These are phyloP conservation scores for Carex arenaria DNA, from an alignment of 202 grass and related monocot genomes.

Conservation along the genomic window DNA sequence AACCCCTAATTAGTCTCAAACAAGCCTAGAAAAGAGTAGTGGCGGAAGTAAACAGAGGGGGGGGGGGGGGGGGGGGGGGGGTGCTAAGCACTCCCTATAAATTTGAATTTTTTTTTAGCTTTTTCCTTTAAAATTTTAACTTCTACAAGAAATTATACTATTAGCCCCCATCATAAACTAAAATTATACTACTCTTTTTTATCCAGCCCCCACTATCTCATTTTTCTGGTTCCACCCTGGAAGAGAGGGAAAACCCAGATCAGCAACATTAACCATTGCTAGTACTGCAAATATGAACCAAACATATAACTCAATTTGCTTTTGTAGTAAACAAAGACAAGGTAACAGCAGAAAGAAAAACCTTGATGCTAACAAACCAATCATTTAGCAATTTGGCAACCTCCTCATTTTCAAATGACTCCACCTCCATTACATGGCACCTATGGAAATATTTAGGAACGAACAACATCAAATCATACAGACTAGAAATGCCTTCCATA, in stretches of 20 bases:
- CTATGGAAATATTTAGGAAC: constrained; percentile 31
- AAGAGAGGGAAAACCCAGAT: neutral
- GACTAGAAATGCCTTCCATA: neutral
- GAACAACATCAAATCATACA: neutral
- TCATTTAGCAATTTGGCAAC: constrained; percentile 83
- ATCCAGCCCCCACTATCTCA: no score
- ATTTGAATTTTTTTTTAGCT: no score
- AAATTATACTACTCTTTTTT: no score
- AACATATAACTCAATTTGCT: neutral
- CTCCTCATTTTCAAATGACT: constrained; percentile 89
- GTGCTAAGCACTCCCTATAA: no score
- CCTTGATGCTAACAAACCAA: constrained; percentile 99
- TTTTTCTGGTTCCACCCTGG: no score
- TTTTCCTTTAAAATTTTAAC: no score
- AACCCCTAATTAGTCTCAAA: neutral
- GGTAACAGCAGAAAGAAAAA: constrained; percentile 1
- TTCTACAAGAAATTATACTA: no score
- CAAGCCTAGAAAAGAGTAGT: neutral
- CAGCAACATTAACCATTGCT: neutral
- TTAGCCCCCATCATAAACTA: no score
- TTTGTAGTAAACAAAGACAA: neutral
- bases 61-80: no score
- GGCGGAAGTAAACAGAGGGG: no score
- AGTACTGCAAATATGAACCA: neutral
- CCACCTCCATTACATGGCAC: constrained; percentile 96